Conservation (phyloP, 2,329 filamentous ascomycete genomes). For the Zymoseptoria brevis region DNA sequence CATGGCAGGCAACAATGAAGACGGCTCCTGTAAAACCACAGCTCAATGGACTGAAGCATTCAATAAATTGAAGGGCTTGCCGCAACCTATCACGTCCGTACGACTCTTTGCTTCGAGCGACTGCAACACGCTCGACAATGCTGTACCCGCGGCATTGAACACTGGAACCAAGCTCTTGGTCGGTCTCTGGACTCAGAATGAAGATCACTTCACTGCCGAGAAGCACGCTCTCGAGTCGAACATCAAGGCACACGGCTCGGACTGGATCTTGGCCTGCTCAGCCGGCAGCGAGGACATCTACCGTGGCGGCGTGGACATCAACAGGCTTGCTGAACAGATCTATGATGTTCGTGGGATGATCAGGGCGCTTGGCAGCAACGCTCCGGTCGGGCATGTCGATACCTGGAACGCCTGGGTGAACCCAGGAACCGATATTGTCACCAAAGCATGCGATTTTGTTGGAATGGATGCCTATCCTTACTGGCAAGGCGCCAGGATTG, state of each 20-base stretch:
- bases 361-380: slow-evolving; percentile 38
- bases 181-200: slow-evolving; percentile 50
- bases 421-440: slow-evolving; percentile 50
- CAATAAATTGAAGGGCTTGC: slow-evolving; percentile 33
- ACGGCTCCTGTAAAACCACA: slow-evolving; percentile 34
- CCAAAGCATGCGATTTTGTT: slow-evolving; percentile 56
- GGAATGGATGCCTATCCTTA: slow-evolving; percentile 61
- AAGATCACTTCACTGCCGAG: slow-evolving; percentile 50
- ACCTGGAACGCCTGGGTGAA: slow-evolving; percentile 47
- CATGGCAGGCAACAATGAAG: slow-evolving; percentile 32
- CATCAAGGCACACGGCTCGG: slow-evolving; percentile 47
- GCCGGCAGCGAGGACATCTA: slow-evolving; percentile 63
- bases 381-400: slow-evolving; percentile 58
- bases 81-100: slow-evolving; percentile 51
- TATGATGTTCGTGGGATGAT: slow-evolving; percentile 48
- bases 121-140: slow-evolving; percentile 42
- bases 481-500: slow-evolving; percentile 54
- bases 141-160: slow-evolving; percentile 51
- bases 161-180: slow-evolving; percentile 56
- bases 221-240: slow-evolving; percentile 52
- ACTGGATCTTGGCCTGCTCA: slow-evolving; percentile 56
- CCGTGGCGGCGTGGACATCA: slow-evolving; percentile 41
- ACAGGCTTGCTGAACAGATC: slow-evolving; percentile 38
- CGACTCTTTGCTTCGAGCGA: slow-evolving; percentile 59
- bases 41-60: slow-evolving; percentile 33